A percentile compares a stretch with the other conserved stretches of the same genome.
Evolutionary conservation across 495 filamentous ascomycete genomes (phyloP).

Genomic region (Penicillium argentinense): DNA sequence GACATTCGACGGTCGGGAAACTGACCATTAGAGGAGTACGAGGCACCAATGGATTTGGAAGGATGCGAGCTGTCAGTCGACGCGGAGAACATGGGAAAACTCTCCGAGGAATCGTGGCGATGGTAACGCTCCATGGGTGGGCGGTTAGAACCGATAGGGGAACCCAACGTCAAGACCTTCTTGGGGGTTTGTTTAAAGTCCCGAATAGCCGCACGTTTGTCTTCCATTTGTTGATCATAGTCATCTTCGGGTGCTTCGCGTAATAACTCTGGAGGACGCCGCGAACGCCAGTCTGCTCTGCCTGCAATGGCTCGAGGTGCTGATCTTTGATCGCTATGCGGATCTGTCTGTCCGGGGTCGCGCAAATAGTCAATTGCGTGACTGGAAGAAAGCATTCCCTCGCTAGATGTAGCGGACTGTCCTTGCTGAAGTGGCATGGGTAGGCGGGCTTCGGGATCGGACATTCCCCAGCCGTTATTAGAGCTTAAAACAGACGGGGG

Average conservation of each 20-base stretch:
- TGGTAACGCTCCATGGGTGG: slow-evolving; percentile 43
- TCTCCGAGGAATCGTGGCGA: slow-evolving; percentile 76
- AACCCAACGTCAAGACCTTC: slow-evolving; percentile 44
- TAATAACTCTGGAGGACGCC: slow-evolving; percentile 24
- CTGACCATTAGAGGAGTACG: slow-evolving; percentile 36
- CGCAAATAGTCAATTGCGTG: slow-evolving; percentile 21
- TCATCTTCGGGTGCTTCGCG: slow-evolving; percentile 40
- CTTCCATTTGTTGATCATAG: slow-evolving; percentile 43
- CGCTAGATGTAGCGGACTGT: slow-evolving; percentile 27
- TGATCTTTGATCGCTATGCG: slow-evolving; percentile 40
- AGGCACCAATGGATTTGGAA: slow-evolving; percentile 43
- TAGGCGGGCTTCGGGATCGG: slow-evolving; percentile 25
- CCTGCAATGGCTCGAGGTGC: slow-evolving; percentile 47
- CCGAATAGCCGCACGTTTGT: slow-evolving; percentile 44
- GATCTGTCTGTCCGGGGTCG: slow-evolving; percentile 21
- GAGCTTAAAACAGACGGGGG: slow-evolving; percentile 46
- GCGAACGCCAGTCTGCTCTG: slow-evolving; percentile 41
- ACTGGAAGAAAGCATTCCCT: slow-evolving; percentile 18
- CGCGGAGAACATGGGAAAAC: slow-evolving; percentile 79
- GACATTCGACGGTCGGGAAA: slow-evolving; percentile 13
- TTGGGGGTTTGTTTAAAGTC: slow-evolving; percentile 47
- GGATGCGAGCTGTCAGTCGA: slow-evolving; percentile 62
- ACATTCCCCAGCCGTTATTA: slow-evolving; percentile 40
- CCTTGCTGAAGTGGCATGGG: slow-evolving; percentile 23
- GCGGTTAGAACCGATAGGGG: slow-evolving; percentile 31